Base-by-base conservation (phyloP, 805 yeast species). In the Nakazawaea sp. region DNA sequence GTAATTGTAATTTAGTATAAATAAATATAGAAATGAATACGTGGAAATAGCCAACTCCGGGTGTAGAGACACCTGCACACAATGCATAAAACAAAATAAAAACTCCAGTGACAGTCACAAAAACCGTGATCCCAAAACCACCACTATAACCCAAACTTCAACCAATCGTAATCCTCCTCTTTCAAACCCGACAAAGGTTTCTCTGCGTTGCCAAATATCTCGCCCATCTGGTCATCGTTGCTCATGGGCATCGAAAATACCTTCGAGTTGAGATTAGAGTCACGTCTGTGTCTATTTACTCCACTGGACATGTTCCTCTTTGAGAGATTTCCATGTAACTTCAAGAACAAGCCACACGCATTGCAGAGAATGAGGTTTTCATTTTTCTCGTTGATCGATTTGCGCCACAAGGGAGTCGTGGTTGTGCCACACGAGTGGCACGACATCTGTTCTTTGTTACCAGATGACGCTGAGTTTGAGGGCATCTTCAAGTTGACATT, bases 331-430 rank as follows among this genome's bases (percentile, higher is more conserved):
- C 96, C 96, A 55, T 89, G 97, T 26, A 89, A 68, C 62, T 89
- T 89, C 47, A 86, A 68, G 50, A 88, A 87, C 40, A 87, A 64
- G 0, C 96, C 96, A 64, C 96, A 87, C 2, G 97, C 97, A 61
- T 89, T 89, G 56, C 97, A 89, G 29, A 89, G 70, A 26, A 88
- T 84, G 48, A 78, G 75, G 20, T 89, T 90, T 18, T 84, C 78
- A 47, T 86, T 94, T 56, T 84, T 90, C 26, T 39, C 38, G 26
- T 34, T 39, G 13, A 35, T 39, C 8, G 63, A 58, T 45, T 96
- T 72, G 52, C 97, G 73, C 97, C 97, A 89, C 13, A 89, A 66
- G 1, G 97, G 97, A 2, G 97, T 89, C 4, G 94, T 87, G 28
- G 88, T 80, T 1, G 97, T 89, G 49, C 79, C 73, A 61, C 97